phyloP scores from a whole-genome alignment of 2,329 filamentous ascomycete species.

The Tolypocladium endophyticum region DNA sequence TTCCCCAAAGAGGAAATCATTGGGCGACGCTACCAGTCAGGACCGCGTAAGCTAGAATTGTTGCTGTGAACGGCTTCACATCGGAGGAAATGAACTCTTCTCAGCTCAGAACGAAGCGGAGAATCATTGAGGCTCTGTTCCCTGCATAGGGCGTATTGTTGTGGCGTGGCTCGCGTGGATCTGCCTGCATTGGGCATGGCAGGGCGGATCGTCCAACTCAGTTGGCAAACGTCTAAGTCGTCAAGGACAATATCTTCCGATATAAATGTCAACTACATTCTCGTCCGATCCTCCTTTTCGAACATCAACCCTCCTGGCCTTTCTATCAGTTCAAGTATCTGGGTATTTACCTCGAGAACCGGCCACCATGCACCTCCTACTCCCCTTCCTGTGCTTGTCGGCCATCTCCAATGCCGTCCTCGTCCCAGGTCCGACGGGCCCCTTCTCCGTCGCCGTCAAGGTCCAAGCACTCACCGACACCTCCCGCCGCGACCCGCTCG shows the following conservation, averaged over 20 bases:
- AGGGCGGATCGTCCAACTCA: not conserved
- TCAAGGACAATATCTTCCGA: too few relatives aligned
- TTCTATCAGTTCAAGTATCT: not conserved
- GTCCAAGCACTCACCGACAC: slow-evolving; percentile 17
- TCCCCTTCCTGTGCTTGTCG: slow-evolving; percentile 1
- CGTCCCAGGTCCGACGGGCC: slow-evolving; percentile 17
- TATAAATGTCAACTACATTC: not conserved
- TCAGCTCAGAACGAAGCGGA: not conserved
- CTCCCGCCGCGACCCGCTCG: slow-evolving; percentile 18
- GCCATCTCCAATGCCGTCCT: slow-evolving; percentile 10
- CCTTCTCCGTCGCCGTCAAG: slow-evolving; percentile 16
- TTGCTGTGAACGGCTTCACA: not conserved
- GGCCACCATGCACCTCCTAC: slow-evolving; percentile 1
- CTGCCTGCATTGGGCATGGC: not conserved
- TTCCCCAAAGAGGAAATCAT: slow-evolving; percentile 6
- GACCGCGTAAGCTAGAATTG: not conserved
- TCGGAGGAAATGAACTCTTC: not conserved
- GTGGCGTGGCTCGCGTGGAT: not conserved
- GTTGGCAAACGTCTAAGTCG: not conserved
- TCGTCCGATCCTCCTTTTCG: not conserved
- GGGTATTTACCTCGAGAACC: not conserved
- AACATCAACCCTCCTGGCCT: not conserved
- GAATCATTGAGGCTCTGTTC: not conserved
- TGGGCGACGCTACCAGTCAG: not conserved
- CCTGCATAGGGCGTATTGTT: not conserved